Evolutionary conservation across 345 rosid species (phyloP), one percentile per base, ranked within the genome.

Genomic region (Sonneratia caseolaris): DNA sequence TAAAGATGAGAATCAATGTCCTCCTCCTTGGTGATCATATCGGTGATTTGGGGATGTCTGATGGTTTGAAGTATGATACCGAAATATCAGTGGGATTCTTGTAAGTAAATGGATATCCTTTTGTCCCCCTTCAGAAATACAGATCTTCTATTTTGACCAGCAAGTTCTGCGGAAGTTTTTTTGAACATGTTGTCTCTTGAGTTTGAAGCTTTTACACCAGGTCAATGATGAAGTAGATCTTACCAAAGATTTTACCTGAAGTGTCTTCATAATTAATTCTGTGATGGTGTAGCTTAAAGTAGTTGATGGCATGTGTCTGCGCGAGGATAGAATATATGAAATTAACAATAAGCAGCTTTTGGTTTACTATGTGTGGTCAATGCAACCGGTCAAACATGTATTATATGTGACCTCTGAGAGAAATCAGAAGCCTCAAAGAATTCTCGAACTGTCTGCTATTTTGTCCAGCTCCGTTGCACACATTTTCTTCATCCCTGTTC

Each of bases 31-130:
- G 97, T 71, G 98, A 93, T 84, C 97, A 86, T 72, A 76, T 85
- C 36, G 96, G 97, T 36, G 98, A 93, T 77, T 78, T 93, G 66
- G 79, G 92, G 70, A 91, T 93, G 98, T 89, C 96, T 66, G 91
- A 93, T 81, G 98, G 98, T 69, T 80, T 91, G 81, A 83, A 79
- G 72, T 91, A 91, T 71, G 88, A 89, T 66, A 82, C 82, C 71
- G 87, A 92, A 69, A 83, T 93, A 68, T 91, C 93, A 64, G 80
- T 84, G 67, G 98, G 97, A 32, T 93, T 93, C 79, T 80, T 89
- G 98, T 91, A 74, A 86, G 97, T 87, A 59, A 37, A 11, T 19
- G 56, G 47, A 0, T 55, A 56, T 64, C 21, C 47, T 74, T 32
- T 32, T 36, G 73, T 47, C 72, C 65, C 32, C 22, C 36, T 22